These are phyloP conservation scores for Geosmithia morbida DNA, from an alignment of 2,329 filamentous ascomycete species.

Conservation along the genomic window DNA sequence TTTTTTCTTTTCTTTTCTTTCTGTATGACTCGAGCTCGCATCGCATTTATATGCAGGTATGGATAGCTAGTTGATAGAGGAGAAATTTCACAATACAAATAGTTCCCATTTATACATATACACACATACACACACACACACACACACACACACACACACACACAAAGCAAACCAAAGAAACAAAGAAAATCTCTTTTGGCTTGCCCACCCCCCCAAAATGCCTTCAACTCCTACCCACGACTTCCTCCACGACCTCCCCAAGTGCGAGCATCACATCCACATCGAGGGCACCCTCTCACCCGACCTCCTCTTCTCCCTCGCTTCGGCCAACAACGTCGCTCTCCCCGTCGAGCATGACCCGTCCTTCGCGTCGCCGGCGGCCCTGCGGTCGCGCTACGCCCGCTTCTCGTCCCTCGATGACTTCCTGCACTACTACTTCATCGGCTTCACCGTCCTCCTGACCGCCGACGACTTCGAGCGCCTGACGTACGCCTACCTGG, in stretches of 20 bases:
- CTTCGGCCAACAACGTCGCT: slow-evolving; percentile 37
- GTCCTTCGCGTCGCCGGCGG: not conserved
- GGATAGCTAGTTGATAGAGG: too few species aligned
- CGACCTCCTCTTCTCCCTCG: slow-evolving; percentile 50
- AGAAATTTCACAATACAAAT: too few species aligned
- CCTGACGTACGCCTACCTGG: slow-evolving; percentile 55
- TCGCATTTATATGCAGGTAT: not conserved
- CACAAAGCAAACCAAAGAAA: too few species aligned
- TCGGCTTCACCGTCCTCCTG: slow-evolving; percentile 58
- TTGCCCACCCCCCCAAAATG: too few species aligned
- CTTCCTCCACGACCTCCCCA: slow-evolving; percentile 45
- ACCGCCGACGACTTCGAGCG: slow-evolving; percentile 52
- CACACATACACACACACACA: too few species aligned
- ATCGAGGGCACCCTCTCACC: slow-evolving; percentile 59
- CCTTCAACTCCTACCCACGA: slow-evolving; percentile 20
- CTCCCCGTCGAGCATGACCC: slow-evolving; percentile 15
- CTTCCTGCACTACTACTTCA: slow-evolving; percentile 58
- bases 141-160: too few species aligned
- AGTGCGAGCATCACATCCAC: slow-evolving; percentile 68
- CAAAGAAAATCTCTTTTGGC: too few species aligned
- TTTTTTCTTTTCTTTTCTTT: not conserved
- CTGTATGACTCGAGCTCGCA: not conserved
- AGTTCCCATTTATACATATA: too few species aligned
- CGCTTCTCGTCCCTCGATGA: slow-evolving; percentile 12
- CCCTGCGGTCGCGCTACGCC: not conserved